phyloP scores from a whole-genome alignment of 345 rosid genomes.

The Gossypium rotundifolium region DNA sequence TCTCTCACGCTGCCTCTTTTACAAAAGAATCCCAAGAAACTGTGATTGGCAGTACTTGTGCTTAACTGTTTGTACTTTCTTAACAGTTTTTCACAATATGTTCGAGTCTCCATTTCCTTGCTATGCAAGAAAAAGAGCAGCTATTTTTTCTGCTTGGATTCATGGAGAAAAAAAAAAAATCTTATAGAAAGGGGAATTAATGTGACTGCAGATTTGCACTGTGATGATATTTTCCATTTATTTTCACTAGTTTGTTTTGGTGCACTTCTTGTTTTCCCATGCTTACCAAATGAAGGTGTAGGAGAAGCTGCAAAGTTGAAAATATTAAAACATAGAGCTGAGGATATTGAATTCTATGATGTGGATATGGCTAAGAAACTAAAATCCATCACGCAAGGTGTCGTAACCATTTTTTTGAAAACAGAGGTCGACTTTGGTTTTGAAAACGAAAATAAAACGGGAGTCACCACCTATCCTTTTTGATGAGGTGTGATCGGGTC shows the following conservation, averaged over 20 bases:
- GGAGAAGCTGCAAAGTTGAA: slow-evolving; percentile 82
- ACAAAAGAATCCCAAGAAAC: no score
- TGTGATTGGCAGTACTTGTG: slow-evolving; percentile 65
- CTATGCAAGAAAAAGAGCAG: slow-evolving; percentile 72
- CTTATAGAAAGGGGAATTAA: slow-evolving; percentile 42
- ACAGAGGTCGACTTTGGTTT: no score
- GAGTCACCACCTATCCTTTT: no score
- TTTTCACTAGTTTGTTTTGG: slow-evolving; percentile 53
- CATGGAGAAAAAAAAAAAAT: slow-evolving; percentile 39
- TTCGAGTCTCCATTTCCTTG: slow-evolving; percentile 70
- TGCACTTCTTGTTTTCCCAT: slow-evolving; percentile 57
- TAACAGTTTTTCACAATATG: slow-evolving; percentile 62
- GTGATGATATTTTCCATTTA: slow-evolving; percentile 78
- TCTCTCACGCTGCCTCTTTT: no score
- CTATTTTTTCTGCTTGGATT: slow-evolving; percentile 68
- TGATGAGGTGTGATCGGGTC: no score
- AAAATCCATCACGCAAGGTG: slow-evolving; percentile 52
- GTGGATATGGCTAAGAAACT: slow-evolving; percentile 50
- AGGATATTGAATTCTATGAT: slow-evolving; percentile 44
- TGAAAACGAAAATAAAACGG: no score
- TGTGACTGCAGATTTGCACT: slow-evolving; percentile 24
- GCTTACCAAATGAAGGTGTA: slow-evolving; percentile 75
- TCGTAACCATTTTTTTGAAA: no score
- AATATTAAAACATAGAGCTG: slow-evolving; percentile 62
- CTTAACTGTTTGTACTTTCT: slow-evolving; percentile 70